Evolutionary conservation across 257 asterid species (phyloP), one percentile per base, ranked within the genome.

Genomic region (Paraleonurus japonicus): DNA sequence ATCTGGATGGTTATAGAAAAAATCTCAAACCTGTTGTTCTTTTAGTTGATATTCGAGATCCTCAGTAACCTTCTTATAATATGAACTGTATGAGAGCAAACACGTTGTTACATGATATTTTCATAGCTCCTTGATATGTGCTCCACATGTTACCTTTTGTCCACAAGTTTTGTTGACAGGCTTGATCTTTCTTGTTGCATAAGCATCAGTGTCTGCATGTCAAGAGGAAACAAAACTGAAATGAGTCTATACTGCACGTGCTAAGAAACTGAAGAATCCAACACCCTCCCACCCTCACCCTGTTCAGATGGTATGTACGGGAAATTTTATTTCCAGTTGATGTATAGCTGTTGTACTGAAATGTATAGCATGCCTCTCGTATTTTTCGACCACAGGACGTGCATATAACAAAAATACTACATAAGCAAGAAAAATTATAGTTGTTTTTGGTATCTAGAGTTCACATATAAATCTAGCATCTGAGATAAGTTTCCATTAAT

Each of bases 121-220:
- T 73, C 17, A 53, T 43, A 41, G 57, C 32, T 68, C 65, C 48
- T 74, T 22, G 51, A 67, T 61, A 59, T 61, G 69, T 37, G 77
- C 54, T 67, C 26, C 61, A 74, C 74, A 37, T 35, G 41, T 76
- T 82, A 93, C 98, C 95, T 87, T 81, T 71, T 84, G 70, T 87
- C 88, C 26, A 66, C 71, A 65, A 86, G 82, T 84, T 87, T 93
- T 54, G 75, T 75, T 67, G 95, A 81, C 75, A 81, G 50, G 80
- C 79, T 76, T 35, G 53, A 77, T 77, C 67, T 89, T 81, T 89
- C 96, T 61, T 90, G 95, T 75, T 80, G 89, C 86, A 89, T 83
- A 63, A 93, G 92, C 78, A 86, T 90, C 76, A 89, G 71, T 27
- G 96, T 85, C 96, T 93, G 91, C 73, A 81, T 70, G 77, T 43